Conservation (phyloP, 176 grass and related monocot species). For the Triticum turgidum region DNA sequence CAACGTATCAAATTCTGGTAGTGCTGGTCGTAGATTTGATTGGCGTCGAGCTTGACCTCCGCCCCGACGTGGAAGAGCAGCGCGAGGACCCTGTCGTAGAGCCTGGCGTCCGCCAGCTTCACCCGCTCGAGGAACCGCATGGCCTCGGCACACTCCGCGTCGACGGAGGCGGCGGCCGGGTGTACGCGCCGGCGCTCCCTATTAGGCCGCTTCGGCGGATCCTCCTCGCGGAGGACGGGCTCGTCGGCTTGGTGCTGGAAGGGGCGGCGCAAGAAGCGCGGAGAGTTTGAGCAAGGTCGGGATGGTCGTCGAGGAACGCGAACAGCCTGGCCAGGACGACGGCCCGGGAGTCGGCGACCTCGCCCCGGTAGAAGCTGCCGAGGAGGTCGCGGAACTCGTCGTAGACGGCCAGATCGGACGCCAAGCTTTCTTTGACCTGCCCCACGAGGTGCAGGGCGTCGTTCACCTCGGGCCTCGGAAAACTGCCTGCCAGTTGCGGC, state of each 20-base stretch:
- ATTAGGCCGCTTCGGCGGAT: not conserved
- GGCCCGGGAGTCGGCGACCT: not conserved
- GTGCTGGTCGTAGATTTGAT: not conserved
- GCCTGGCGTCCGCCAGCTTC: accelerated
- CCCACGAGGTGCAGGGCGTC: not conserved
- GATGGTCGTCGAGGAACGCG: not conserved
- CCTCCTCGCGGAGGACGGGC: not conserved
- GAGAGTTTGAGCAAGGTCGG: not conserved
- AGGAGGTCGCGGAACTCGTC: not conserved
- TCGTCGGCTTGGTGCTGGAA: too few species aligned
- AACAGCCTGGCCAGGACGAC: not conserved
- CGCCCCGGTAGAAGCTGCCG: not conserved
- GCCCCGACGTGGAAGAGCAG: accelerated
- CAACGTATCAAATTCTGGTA: too few species aligned
- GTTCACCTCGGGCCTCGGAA: too few species aligned
- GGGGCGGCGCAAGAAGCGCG: not conserved
- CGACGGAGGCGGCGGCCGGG: too few species aligned
- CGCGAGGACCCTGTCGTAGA: not conserved
- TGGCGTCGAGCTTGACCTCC: not conserved
- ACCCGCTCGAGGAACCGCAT: not conserved
- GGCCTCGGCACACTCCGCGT: not conserved
- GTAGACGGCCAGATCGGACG: too few species aligned
- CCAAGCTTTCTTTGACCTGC: not conserved
- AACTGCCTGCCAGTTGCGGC: not conserved
- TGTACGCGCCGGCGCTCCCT: not conserved